Evolutionary conservation across 306 rosid species (phyloP).

Genomic region (Gastrolobium villosum): DNA sequence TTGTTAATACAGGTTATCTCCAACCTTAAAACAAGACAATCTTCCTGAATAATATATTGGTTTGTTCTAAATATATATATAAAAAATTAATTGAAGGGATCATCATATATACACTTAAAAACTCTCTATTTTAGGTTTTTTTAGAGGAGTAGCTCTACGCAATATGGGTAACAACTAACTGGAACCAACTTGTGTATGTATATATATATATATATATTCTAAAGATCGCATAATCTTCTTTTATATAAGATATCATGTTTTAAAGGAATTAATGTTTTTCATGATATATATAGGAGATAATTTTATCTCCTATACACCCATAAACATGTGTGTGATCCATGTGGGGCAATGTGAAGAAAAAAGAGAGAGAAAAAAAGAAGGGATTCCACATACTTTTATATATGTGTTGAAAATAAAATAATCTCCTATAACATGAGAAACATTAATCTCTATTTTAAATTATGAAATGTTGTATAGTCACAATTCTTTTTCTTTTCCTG

Average conservation of each 20-base stretch:
- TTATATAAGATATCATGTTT: slow-evolving; percentile 17
- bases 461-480: too few relatives aligned
- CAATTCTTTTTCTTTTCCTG: neutral
- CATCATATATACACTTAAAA: neutral
- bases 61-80: neutral
- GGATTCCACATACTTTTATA: too few relatives aligned
- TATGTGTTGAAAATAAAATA: too few relatives aligned
- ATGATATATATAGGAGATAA: too few relatives aligned
- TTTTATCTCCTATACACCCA: too few relatives aligned
- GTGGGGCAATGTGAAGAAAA: too few relatives aligned
- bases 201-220: neutral
- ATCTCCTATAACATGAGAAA: too few relatives aligned
- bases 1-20: neutral
- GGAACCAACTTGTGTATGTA: neutral
- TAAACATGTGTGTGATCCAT: too few relatives aligned
- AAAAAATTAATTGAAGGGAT: neutral
- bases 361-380: too few relatives aligned
- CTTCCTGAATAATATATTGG: neutral
- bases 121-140: neutral
- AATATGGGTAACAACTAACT: neutral
- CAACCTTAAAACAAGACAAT: neutral
- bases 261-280: neutral
- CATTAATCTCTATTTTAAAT: too few relatives aligned
- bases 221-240: slow-evolving; percentile 2
- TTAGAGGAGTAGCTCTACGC: neutral